phyloP scores from a whole-genome alignment of 208 protist species.

The Crithidia thermophila region DNA sequence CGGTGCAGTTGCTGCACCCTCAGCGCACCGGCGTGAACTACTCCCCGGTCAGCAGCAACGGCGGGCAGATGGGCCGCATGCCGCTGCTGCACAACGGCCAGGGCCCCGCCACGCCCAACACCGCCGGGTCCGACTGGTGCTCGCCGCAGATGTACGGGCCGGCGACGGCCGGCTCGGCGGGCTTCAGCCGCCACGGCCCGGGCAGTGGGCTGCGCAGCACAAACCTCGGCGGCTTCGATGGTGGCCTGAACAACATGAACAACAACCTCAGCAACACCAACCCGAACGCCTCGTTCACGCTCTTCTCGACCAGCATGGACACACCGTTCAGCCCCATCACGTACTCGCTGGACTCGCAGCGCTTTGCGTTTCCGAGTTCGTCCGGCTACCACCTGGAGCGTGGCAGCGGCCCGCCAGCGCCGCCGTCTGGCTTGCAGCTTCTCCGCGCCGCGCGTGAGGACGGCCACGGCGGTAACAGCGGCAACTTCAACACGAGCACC shows the following conservation, averaged over 20 bases:
- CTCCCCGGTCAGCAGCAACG: conserved; percentile 25
- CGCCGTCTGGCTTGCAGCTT: conserved; percentile 14
- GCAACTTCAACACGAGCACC: background rate
- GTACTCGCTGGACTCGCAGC: conserved; percentile 72
- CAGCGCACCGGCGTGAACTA: conserved; percentile 24
- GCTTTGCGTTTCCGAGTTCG: conserved; percentile 23
- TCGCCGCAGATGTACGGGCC: conserved; percentile 16
- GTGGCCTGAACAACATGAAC: too few species aligned
- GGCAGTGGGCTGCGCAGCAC: background rate
- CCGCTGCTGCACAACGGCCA: conserved; percentile 13
- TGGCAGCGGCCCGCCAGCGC: background rate
- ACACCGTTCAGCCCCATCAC: conserved; percentile 89
- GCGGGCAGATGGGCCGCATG: conserved; percentile 13
- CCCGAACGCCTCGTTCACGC: conserved; percentile 68
- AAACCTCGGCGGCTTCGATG: background rate
- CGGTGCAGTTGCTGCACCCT: conserved; percentile 37
- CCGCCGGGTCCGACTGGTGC: conserved; percentile 22
- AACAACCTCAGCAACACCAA: background rate
- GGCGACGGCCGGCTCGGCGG: background rate
- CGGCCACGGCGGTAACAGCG: background rate
- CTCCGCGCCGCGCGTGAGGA: conserved; percentile 23
- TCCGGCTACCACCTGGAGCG: conserved; percentile 12
- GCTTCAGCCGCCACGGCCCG: background rate
- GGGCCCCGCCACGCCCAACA: conserved; percentile 19
- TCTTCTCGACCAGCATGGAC: conserved; percentile 77